Conservation (phyloP, 2,329 filamentous ascomycete species). For the Xylaria polymorpha region DNA sequence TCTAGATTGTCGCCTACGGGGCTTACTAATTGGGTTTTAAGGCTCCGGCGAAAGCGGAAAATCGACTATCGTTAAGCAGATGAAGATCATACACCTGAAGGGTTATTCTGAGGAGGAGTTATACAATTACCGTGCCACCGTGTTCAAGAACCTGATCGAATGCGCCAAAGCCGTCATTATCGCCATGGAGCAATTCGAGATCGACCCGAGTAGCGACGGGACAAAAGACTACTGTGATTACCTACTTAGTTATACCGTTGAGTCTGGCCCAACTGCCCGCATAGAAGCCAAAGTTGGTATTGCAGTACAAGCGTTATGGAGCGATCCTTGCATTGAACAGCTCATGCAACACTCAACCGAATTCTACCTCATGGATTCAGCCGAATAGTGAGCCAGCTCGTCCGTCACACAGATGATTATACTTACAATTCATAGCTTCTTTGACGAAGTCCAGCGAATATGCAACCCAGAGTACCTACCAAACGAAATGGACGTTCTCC, state of each 20-base stretch:
- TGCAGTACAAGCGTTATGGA: constrained; percentile 89
- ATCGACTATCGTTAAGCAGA: constrained; percentile 99
- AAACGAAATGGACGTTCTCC: constrained; percentile 92
- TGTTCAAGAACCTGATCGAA: constrained; percentile 98
- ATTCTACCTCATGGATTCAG: constrained; percentile 99
- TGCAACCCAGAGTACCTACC: constrained; percentile 87
- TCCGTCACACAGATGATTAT: background rate
- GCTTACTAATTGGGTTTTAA: constrained; percentile 37
- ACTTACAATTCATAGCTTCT: constrained; percentile 75
- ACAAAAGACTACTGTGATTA: constrained; percentile 82
- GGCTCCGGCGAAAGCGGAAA: constrained; percentile 98
- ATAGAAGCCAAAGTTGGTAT: constrained; percentile 84
- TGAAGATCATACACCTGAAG: constrained; percentile 99
- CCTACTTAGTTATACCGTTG: constrained; percentile 86
- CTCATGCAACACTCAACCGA: constrained; percentile 95
- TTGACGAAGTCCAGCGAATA: constrained; percentile 91
- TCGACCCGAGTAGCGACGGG: constrained; percentile 77
- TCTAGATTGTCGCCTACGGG: background rate
- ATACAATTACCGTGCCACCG: constrained; percentile 91
- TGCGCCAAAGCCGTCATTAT: constrained; percentile 93
- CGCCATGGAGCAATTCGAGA: constrained; percentile 91
- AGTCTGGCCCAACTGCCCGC: constrained; percentile 87
- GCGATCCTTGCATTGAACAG: constrained; percentile 82
- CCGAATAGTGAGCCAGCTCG: constrained; percentile 77
- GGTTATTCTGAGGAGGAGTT: constrained; percentile 96